Evolutionary conservation across 2,329 filamentous ascomycete species (phyloP).

Genomic region (Hypoxylon sp.): DNA sequence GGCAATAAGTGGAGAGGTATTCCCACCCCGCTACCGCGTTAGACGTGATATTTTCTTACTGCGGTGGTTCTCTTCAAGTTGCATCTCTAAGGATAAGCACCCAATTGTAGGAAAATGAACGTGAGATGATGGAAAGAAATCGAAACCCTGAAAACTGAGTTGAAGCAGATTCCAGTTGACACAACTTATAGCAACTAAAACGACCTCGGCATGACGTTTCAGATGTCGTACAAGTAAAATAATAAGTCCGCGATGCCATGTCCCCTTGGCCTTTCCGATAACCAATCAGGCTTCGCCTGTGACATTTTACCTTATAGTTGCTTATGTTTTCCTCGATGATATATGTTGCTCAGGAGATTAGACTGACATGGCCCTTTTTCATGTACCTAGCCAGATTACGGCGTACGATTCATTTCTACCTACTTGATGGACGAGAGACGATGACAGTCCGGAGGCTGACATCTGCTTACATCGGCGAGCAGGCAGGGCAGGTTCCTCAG

Average conservation of each 20-base stretch:
- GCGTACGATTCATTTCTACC: no score
- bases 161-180: constrained; percentile 3
- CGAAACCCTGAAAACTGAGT: neutral
- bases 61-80: neutral
- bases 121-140: neutral
- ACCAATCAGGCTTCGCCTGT: no score
- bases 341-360: no score
- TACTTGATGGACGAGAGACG: no score
- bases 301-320: no score
- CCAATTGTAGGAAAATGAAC: neutral
- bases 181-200: constrained; percentile 9
- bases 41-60: constrained; percentile 17
- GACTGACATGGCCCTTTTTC: no score
- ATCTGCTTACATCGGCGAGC: no score
- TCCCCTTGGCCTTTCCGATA: no score
- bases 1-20: constrained; percentile 30
- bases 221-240: constrained; percentile 10
- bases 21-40: constrained; percentile 6
- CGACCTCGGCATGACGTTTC: constrained; percentile 6
- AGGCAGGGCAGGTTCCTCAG: no score
- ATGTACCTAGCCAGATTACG: no score
- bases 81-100: neutral
- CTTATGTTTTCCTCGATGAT: no score
- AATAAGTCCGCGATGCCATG: constrained; percentile 15
- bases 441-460: no score